Percentiles rank a stretch among this genome's conserved stretches.
phyloP scores from a whole-genome alignment of 192 early-diverging fungal genomes.

The Chytriomyces confervae region DNA sequence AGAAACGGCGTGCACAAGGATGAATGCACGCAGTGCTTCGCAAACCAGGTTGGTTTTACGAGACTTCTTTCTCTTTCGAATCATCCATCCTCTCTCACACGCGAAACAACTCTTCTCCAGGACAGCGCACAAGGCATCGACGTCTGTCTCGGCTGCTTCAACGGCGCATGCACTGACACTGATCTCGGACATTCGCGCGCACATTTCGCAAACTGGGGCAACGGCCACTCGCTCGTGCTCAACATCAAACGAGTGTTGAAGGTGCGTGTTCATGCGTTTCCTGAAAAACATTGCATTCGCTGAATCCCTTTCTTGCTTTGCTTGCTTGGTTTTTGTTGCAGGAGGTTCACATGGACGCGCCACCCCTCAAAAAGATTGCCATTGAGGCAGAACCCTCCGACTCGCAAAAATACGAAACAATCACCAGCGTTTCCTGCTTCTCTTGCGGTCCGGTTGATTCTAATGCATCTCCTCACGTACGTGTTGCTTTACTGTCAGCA shows the following conservation, averaged over 20 bases:
- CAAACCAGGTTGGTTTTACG: constrained; percentile 60
- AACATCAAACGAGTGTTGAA: constrained; percentile 75
- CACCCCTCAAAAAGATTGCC: constrained; percentile 93
- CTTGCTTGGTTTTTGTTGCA: constrained; percentile 8
- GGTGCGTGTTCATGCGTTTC: neutral
- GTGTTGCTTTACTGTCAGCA: neutral
- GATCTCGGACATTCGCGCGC: constrained; percentile 74
- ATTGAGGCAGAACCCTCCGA: constrained; percentile 76
- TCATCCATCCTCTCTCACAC: constrained; percentile 3
- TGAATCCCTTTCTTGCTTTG: neutral
- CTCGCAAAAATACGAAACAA: constrained; percentile 73
- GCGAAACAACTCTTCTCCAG: constrained; percentile 45
- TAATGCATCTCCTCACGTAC: constrained; percentile 49
- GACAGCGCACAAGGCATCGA: constrained; percentile 80
- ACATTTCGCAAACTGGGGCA: constrained; percentile 70
- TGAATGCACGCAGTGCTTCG: constrained; percentile 95
- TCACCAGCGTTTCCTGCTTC: constrained; percentile 81
- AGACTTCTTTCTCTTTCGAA: neutral
- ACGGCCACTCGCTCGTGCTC: constrained; percentile 75
- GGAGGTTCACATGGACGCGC: constrained; percentile 67
- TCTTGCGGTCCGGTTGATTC: constrained; percentile 70
- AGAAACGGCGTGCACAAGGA: constrained; percentile 80
- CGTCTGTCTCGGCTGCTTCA: constrained; percentile 94
- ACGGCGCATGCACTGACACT: constrained; percentile 78
- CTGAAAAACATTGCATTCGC: neutral